phyloP scores from a whole-genome alignment of 768 basidiomycete species.

The Collybia nuda region DNA sequence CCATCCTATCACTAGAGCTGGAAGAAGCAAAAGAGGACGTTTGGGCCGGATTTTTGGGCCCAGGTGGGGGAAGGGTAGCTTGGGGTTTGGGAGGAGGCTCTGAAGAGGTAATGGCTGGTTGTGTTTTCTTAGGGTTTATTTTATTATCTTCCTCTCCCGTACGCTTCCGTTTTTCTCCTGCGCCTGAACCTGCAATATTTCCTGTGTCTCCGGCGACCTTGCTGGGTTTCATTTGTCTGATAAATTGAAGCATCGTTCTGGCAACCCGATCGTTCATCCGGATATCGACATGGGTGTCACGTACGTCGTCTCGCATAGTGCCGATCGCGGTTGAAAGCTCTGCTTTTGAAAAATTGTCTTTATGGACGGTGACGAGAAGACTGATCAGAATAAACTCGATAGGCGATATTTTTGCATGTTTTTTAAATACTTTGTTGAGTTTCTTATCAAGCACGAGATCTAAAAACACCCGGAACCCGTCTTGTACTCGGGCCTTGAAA shows the following conservation, averaged over 20 bases:
- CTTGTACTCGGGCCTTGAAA: conserved; percentile 32
- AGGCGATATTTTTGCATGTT: conserved; percentile 57
- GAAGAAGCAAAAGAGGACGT: conserved; percentile 1
- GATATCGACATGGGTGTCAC: conserved; percentile 58
- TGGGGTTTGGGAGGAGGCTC: neutral
- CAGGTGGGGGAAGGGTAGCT: neutral
- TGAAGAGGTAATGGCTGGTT: neutral
- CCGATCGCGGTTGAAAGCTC: conserved; percentile 46
- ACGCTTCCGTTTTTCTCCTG: conserved; percentile 17
- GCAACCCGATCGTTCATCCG: conserved; percentile 58
- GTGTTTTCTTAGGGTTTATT: neutral
- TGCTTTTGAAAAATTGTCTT: conserved; percentile 30
- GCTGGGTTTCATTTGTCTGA: conserved; percentile 28
- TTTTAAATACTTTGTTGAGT: conserved; percentile 34
- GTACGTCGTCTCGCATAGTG: conserved; percentile 52
- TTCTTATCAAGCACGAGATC: conserved; percentile 38
- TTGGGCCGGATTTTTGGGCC: neutral
- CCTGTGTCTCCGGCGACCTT: conserved; percentile 7
- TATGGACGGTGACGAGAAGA: conserved; percentile 51
- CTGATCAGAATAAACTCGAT: conserved; percentile 64
- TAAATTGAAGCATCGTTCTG: conserved; percentile 52
- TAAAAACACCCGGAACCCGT: conserved; percentile 48
- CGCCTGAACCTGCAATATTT: conserved; percentile 7
- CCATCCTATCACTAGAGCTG: conserved; percentile 16
- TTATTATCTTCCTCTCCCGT: conserved; percentile 12